Conservation (phyloP, 2,329 filamentous ascomycete species). For the Sporothrix mexicana region DNA sequence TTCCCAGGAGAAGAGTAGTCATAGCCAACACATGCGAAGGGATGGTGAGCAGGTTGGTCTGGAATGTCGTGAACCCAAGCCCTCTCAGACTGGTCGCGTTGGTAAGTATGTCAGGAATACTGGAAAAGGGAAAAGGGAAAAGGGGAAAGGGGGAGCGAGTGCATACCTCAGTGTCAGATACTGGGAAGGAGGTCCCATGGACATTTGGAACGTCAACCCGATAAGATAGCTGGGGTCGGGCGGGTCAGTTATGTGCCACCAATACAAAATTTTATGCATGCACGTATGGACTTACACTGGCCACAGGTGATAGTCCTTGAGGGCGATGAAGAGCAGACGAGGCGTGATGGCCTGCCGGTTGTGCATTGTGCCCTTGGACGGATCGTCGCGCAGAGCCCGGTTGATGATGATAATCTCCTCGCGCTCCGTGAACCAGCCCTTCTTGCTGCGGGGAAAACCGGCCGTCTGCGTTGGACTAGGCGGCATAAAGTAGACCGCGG, state of each 20-base stretch:
- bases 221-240: slow-evolving; percentile 41
- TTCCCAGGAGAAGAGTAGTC: slow-evolving; percentile 47
- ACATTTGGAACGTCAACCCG: slow-evolving; percentile 61
- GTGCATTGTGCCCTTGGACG: slow-evolving; percentile 65
- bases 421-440: slow-evolving; percentile 64
- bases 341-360: slow-evolving; percentile 63
- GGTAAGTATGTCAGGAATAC: slow-evolving; percentile 40
- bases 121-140: slow-evolving; percentile 49
- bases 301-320: slow-evolving; percentile 49
- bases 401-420: slow-evolving; percentile 68
- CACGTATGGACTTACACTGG: slow-evolving; percentile 51
- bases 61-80: slow-evolving; percentile 65
- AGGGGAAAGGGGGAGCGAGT: too few species aligned
- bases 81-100: slow-evolving; percentile 52
- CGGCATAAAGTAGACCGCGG: slow-evolving; percentile 62
- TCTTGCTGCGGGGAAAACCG: slow-evolving; percentile 59
- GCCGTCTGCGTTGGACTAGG: slow-evolving; percentile 57
- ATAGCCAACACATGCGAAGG: slow-evolving; percentile 51
- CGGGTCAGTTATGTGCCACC: background rate
- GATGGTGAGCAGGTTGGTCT: slow-evolving; percentile 68
- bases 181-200: slow-evolving; percentile 53
- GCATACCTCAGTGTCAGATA: slow-evolving; percentile 63
- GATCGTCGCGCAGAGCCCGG: slow-evolving; percentile 63
- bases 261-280: background rate
- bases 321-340: slow-evolving; percentile 55